Evolutionary conservation across 352 stramenopile species (phyloP).

Genomic region (Globisporangium irregulare): DNA sequence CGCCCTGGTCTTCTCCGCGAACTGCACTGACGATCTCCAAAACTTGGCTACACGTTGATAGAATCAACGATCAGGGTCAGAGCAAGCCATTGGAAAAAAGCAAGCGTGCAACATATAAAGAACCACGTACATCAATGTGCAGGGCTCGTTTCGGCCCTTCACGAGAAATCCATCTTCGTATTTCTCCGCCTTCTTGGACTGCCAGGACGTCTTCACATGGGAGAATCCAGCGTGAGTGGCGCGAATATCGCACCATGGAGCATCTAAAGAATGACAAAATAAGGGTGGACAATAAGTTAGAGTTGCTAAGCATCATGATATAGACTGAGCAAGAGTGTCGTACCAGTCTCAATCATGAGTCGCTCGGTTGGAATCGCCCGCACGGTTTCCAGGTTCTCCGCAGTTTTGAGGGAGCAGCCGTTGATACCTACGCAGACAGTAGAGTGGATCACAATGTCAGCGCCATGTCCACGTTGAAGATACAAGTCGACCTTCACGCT

Average conservation of each 20-base stretch:
- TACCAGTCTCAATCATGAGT: slow-evolving; percentile 94
- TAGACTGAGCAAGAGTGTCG: not conserved
- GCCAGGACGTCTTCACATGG: slow-evolving; percentile 89
- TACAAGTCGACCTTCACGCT: not conserved
- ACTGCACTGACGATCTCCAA: slow-evolving; percentile 78
- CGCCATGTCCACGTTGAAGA: not conserved
- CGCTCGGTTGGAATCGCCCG: slow-evolving; percentile 88
- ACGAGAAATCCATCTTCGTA: slow-evolving; percentile 83
- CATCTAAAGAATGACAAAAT: slow-evolving; percentile 52
- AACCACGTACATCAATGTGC: slow-evolving; percentile 90
- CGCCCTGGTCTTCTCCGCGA: slow-evolving; percentile 42
- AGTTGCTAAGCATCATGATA: not conserved
- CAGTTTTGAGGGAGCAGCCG: slow-evolving; percentile 95
- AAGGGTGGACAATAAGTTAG: not conserved
- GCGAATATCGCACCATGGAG: slow-evolving; percentile 96
- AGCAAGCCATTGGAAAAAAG: not conserved
- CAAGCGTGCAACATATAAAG: not conserved
- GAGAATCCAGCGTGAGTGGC: slow-evolving; percentile 89
- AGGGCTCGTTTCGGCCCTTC: slow-evolving; percentile 96
- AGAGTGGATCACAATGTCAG: not conserved
- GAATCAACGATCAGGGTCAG: not conserved
- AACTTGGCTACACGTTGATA: slow-evolving; percentile 51
- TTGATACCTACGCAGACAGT: slow-evolving; percentile 77
- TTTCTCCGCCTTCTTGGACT: slow-evolving; percentile 93
- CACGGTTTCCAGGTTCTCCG: slow-evolving; percentile 92